Evolutionary conservation across 2,329 filamentous ascomycete species (phyloP), one percentile per base, ranked within the genome.

Genomic region (Ascochyta fabae): DNA sequence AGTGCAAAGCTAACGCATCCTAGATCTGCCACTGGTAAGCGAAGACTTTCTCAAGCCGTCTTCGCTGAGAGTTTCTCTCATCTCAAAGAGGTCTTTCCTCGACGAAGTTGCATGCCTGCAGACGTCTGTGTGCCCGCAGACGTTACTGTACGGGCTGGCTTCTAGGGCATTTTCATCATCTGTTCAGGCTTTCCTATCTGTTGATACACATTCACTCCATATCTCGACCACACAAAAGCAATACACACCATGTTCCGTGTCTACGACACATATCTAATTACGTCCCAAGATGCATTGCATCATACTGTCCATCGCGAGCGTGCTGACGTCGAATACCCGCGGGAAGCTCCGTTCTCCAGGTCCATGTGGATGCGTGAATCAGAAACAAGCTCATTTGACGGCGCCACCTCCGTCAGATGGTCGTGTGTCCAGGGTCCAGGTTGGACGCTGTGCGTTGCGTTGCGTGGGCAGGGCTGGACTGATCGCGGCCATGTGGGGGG

Each of bases 21-120:
- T 31, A 67, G 65, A 71, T 69, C 26, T 70, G 67, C 41, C 68
- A 69, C 43, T 70, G 67, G 68, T 70, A 60, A 45, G 40, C 42
- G 42, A 7, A 40, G 27, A 19, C 26, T 47, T 16, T 7, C 19
- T 16, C 23, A 26, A 24, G 29, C 29, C 29, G 29, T 31, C 29
- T 31, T 10, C 29, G 29, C 29, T 55, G 46, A 24, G 26, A 33
- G 52, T 40, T 29, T 49, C 46, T 41, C 46, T 13, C 12, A n/a
- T 33, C 22, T 7, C 12, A 41, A 16, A 39, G 53, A 56, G 53
- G 48, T 46, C 52, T 16, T 39, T 50, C 55, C 56, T 55, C 49
- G 31, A 40, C 55, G 48, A 51, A 56, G 53, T 51, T 56, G 53
- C 53, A 56, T 51, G 53, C 53, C 53, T 56, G 53, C 53, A 56